Conservation (phyloP, 1,284 basidiomycete species). For the Baeospora myosura region DNA sequence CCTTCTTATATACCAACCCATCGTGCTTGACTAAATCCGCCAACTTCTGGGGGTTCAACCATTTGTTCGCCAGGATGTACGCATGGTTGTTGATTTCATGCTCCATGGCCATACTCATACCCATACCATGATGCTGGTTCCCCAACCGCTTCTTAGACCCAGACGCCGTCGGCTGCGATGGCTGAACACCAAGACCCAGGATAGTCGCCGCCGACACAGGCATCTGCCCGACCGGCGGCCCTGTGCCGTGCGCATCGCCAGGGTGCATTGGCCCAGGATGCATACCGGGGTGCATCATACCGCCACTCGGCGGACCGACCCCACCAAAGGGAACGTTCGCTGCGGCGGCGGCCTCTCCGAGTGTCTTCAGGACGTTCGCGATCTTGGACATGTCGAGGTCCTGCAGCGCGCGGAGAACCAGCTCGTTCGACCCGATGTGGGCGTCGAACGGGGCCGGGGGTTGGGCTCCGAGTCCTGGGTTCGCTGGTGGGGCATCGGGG, state of each 20-base stretch:
- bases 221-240: conserved; percentile 21
- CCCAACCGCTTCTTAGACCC: too few species aligned
- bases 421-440: conserved; percentile 54
- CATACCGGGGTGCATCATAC: neutral
- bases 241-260: too few species aligned
- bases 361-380: conserved; percentile 52
- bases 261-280: conserved; percentile 1
- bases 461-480: conserved; percentile 21
- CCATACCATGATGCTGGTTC: conserved; percentile 15
- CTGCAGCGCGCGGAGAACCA: conserved; percentile 63
- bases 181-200: conserved; percentile 16
- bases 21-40: conserved; percentile 30
- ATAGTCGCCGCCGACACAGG: conserved; percentile 23
- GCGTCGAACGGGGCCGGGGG: conserved; percentile 21
- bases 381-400: conserved; percentile 66
- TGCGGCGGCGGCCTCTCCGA: conserved; percentile 48
- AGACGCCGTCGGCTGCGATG: conserved; percentile 18
- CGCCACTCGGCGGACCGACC: neutral
- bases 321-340: conserved; percentile 26
- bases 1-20: conserved; percentile 80
- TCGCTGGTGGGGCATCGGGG: conserved; percentile 20
- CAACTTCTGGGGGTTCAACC: conserved; percentile 63
- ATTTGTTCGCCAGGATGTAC: conserved; percentile 56
- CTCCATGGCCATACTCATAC: conserved; percentile 8
- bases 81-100: conserved; percentile 32